Conservation (phyloP, 2,329 filamentous ascomycete species). For the Blumeria graminis region DNA sequence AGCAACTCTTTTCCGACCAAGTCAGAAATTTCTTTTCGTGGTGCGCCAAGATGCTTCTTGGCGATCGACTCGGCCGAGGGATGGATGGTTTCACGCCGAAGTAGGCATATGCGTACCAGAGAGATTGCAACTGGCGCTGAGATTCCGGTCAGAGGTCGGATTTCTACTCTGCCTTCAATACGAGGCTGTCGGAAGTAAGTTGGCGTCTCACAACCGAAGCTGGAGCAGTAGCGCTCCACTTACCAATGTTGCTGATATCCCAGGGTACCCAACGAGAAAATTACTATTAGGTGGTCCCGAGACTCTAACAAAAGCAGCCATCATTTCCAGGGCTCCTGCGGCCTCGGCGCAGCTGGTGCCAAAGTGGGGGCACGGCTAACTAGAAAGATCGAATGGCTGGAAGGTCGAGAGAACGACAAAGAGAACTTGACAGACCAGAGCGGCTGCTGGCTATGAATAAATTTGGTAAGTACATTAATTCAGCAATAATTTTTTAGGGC, state of each 20-base stretch:
- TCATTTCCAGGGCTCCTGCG: slow-evolving; percentile 18
- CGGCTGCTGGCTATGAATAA: no score
- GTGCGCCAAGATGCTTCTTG: slow-evolving; percentile 74
- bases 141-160: slow-evolving; percentile 62
- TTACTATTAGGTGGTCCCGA: slow-evolving; percentile 92
- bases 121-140: slow-evolving; percentile 80
- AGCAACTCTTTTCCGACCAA: slow-evolving; percentile 91
- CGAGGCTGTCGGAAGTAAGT: slow-evolving; percentile 39
- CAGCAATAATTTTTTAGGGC: no score
- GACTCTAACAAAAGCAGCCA: slow-evolving; percentile 76
- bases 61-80: slow-evolving; percentile 84
- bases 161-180: slow-evolving; percentile 94
- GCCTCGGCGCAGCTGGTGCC: slow-evolving; percentile 8
- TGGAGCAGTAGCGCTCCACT: slow-evolving; percentile 18
- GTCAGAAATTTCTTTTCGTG: slow-evolving; percentile 73
- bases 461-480: no score
- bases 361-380: slow-evolving; percentile 6
- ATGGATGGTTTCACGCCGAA: slow-evolving; percentile 87
- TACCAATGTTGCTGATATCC: slow-evolving; percentile 92
- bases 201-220: slow-evolving; percentile 4
- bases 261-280: slow-evolving; percentile 89
- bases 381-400: no score
- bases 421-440: no score
- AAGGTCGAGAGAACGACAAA: no score
- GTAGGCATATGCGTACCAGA: slow-evolving; percentile 79